Percentiles rank a stretch among this genome's conserved stretches.
These are phyloP conservation scores for Fusarium nygamai DNA, from an alignment of 2,329 filamentous ascomycete species.

Conservation along the genomic window DNA sequence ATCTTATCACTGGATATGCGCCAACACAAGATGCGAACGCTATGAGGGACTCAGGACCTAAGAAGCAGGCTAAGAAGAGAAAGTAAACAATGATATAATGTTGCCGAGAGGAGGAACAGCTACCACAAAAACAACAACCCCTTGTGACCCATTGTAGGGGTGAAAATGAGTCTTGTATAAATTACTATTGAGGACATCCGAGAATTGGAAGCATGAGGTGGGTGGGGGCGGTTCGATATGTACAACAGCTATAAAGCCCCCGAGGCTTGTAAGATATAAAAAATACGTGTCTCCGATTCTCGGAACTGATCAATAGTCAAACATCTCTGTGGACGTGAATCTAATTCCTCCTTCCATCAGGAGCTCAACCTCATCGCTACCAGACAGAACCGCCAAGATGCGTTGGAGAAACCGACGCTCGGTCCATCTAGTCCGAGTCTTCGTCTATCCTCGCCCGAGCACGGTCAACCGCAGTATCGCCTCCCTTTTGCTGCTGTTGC, in stretches of 20 bases:
- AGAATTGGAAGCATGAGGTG: constrained; percentile 29
- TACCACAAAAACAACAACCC: neutral
- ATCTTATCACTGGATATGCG: constrained; percentile 63
- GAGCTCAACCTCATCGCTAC: constrained; percentile 11
- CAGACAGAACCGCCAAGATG: constrained; percentile 24
- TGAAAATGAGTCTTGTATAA: constrained; percentile 35
- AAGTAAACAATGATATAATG: constrained; percentile 49
- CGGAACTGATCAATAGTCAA: constrained; percentile 35
- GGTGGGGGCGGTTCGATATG: constrained; percentile 44
- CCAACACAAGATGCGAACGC: constrained; percentile 48
- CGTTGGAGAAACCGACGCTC: neutral
- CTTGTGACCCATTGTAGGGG: neutral
- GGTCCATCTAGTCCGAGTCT: constrained; percentile 62
- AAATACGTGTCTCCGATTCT: constrained; percentile 43
- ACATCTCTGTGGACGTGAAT: constrained; percentile 14
- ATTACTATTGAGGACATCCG: constrained; percentile 26
- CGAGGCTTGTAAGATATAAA: constrained; percentile 51
- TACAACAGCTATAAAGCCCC: constrained; percentile 47
- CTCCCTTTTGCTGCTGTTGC: constrained; percentile 60
- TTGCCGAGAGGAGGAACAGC: neutral
- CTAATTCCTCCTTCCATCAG: constrained; percentile 16
- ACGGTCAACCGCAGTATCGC: constrained; percentile 69
- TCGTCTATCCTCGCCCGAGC: constrained; percentile 68
- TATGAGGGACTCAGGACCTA: constrained; percentile 50
- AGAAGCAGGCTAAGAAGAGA: constrained; percentile 60